Evolutionary conservation across 2,329 filamentous ascomycete species (phyloP).

Genomic region (Alternaria gansuensis): DNA sequence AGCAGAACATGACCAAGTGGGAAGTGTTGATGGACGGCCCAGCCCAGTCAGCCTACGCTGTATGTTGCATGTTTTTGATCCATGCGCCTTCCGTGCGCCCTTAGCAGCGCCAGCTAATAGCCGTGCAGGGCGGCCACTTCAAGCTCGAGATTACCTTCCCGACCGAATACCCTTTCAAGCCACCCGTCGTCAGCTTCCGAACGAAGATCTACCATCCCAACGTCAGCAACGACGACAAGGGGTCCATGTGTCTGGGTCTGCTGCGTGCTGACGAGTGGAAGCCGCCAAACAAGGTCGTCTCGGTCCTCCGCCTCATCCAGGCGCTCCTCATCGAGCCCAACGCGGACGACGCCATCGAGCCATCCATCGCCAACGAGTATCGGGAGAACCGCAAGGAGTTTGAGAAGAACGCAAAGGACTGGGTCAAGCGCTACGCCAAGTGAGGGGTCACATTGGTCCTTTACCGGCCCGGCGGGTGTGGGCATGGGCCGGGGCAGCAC

Average conservation of each 20-base stretch:
- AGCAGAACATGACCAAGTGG: slow-evolving; percentile 74
- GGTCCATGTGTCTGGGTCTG: slow-evolving; percentile 84
- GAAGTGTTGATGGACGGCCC: slow-evolving; percentile 73
- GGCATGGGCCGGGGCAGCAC: slow-evolving; percentile 8
- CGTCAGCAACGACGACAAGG: slow-evolving; percentile 84
- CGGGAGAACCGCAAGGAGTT: slow-evolving; percentile 72
- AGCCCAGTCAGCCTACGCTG: slow-evolving; percentile 69
- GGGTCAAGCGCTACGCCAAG: slow-evolving; percentile 76
- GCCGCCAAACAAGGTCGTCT: slow-evolving; percentile 77
- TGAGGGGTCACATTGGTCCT: slow-evolving; percentile 24
- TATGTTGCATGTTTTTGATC: slow-evolving; percentile 51
- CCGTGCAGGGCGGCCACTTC: slow-evolving; percentile 72
- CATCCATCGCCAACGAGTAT: slow-evolving; percentile 85
- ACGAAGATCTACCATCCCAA: slow-evolving; percentile 98
- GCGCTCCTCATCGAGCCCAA: slow-evolving; percentile 81
- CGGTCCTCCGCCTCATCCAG: slow-evolving; percentile 79
- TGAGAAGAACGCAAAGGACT: slow-evolving; percentile 77
- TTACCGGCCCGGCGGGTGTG: slow-evolving; percentile 13
- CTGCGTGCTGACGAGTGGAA: slow-evolving; percentile 92
- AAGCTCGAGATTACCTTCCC: slow-evolving; percentile 77
- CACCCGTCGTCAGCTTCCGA: slow-evolving; percentile 78
- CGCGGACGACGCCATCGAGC: slow-evolving; percentile 88
- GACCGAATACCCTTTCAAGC: slow-evolving; percentile 87
- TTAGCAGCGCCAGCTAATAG: slow-evolving; percentile 20
- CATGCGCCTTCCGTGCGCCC: slow-evolving; percentile 7